Evolutionary conservation across 2,329 filamentous ascomycete genomes (phyloP).

Genomic region (Ceratocystiopsis brevicomis): DNA sequence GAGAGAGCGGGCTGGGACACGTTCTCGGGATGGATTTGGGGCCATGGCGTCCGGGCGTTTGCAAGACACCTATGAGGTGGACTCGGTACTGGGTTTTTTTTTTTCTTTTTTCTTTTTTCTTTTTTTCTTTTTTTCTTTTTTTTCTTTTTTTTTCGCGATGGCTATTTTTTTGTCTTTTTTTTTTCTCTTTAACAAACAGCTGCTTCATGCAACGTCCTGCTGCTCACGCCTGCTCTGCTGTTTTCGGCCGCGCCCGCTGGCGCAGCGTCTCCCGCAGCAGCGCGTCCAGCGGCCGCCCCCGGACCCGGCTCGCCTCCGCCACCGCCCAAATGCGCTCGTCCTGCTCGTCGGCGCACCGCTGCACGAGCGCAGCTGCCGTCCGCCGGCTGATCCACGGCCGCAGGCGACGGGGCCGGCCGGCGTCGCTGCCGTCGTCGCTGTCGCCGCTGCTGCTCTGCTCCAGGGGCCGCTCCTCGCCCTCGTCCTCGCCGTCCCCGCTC

Average conservation of each 20-base stretch:
- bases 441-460: not conserved
- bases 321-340: slow-evolving; percentile 17
- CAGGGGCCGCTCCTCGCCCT: not conserved
- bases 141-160: no score
- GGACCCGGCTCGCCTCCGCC: slow-evolving; percentile 10
- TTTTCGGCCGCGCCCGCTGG: not conserved
- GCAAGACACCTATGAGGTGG: no score
- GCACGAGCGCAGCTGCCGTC: slow-evolving; percentile 17
- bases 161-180: not conserved
- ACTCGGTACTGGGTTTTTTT: no score
- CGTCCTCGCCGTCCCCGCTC: no score
- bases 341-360: slow-evolving; percentile 16
- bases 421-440: not conserved
- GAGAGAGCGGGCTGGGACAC: no score
- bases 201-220: not conserved
- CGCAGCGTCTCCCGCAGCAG: slow-evolving; percentile 3
- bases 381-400: slow-evolving; percentile 15
- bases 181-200: not conserved
- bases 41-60: no score
- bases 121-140: no score
- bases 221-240: no score
- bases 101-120: no score
- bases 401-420: not conserved
- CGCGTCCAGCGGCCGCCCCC: slow-evolving; percentile 8
- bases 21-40: no score